phyloP scores from a whole-genome alignment of 306 rosid genomes.

The Cucurbita argyrosperma region DNA sequence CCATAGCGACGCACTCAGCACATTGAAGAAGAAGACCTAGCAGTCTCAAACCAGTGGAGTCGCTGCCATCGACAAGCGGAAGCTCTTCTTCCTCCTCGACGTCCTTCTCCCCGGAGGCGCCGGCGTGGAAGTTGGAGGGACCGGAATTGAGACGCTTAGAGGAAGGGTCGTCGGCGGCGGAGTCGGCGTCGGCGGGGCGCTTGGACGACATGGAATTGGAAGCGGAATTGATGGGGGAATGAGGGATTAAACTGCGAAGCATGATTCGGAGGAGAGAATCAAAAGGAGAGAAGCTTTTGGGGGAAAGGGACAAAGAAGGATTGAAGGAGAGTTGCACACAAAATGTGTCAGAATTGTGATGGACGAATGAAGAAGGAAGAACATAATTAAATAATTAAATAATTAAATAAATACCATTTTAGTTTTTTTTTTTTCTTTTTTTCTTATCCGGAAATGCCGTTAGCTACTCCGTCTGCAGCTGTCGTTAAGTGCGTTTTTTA shows the following conservation, averaged over 20 bases:
- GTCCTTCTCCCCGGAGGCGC: constrained; percentile 18
- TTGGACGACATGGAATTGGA: constrained; percentile 54
- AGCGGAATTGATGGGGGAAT: constrained; percentile 27
- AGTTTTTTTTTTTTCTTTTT: background rate
- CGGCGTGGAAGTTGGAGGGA: constrained; percentile 15
- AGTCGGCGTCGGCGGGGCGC: constrained; percentile 23
- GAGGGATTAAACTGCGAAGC: constrained; percentile 86
- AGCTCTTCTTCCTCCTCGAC: constrained; percentile 17
- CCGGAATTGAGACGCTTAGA: constrained; percentile 28
- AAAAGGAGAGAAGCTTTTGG: background rate
- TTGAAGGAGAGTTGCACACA: constrained; percentile 15
- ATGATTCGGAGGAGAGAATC: constrained; percentile 31
- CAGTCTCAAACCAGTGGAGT: constrained; percentile 55
- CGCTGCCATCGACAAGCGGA: constrained; percentile 16
- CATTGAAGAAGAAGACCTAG: constrained; percentile 78
- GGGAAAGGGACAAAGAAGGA: background rate
- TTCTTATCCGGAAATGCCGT: background rate
- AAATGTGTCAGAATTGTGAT: constrained; percentile 13
- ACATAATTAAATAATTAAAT: constrained; percentile 35
- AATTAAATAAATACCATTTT: constrained; percentile 5
- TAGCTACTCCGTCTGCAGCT: constrained; percentile 1
- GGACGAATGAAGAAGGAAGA: constrained; percentile 5
- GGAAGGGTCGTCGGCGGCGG: constrained; percentile 19
- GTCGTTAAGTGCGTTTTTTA: constrained; percentile 18
- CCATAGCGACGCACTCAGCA: constrained; percentile 86